Conservation (phyloP, 2,329 filamentous ascomycete species). For the Cladophialophora exuberans region DNA sequence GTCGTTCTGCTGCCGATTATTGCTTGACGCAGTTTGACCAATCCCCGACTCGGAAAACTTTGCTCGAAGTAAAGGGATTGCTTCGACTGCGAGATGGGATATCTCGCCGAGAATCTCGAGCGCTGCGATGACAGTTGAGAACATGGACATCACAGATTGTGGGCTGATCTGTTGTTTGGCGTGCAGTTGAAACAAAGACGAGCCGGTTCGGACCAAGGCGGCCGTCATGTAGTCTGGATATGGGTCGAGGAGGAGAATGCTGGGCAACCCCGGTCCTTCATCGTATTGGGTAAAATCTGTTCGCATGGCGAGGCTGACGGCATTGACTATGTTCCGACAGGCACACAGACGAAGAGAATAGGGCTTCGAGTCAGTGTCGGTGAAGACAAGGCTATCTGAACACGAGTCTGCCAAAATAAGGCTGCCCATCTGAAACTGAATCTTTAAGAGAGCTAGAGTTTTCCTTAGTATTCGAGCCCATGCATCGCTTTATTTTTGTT, state of each 20-base stretch:
- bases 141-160: constrained; percentile 1
- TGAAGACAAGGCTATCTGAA: constrained; percentile 1
- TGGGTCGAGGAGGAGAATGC: constrained; percentile 9
- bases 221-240: constrained; percentile 6
- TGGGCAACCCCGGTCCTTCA: background rate
- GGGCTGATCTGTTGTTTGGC: background rate
- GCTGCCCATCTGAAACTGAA: constrained; percentile 10
- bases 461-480: background rate
- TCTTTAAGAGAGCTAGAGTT: constrained; percentile 2
- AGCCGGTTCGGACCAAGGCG: constrained; percentile 5
- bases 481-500: too few species aligned
- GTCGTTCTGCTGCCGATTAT: background rate
- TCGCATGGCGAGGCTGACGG: constrained; percentile 2
- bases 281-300: background rate
- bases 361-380: background rate
- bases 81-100: constrained; percentile 6
- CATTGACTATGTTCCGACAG: constrained; percentile 4
- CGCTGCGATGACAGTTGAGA: constrained; percentile 3
- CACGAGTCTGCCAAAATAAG: constrained; percentile 6
- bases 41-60: background rate
- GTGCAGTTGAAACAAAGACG: constrained; percentile 5
- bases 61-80: constrained; percentile 1
- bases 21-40: background rate
- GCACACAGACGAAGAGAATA: constrained; percentile 9
- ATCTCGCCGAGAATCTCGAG: constrained; percentile 2